Evolutionary conservation across 179 eudicot genomes (phyloP), one percentile per base, ranked within the genome.

Genomic region (Actinidia polygama): DNA sequence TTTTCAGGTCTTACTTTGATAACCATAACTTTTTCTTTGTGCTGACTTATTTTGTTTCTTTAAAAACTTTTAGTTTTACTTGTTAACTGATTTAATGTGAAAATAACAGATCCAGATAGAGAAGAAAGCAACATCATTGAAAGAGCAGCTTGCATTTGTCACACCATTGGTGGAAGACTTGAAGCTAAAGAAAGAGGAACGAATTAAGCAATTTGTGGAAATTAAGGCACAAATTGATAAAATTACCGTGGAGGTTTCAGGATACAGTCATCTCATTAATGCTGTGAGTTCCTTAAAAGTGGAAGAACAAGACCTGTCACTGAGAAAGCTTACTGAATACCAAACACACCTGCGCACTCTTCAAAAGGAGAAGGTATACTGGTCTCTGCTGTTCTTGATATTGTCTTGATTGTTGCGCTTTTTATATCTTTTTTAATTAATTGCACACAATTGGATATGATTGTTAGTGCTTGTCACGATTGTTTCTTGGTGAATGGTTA

Each of bases 321-420:
- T 86, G 23, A 91, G 93, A 85, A 91, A 91, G 82, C 93, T 92
- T 58, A 82, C 80, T 5, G 92, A 92, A 59, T 90, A 87, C 77
- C 89, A 92, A 68, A 83, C 88, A 12, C 88, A 88, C 73, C 90
- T 92, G 59, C 89, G 80, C 62, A 80, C 86, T 51, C 92, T 92
- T 40, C 91, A 92, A 84, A 91, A 87, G 80, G 93, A 91, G 79
- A 92, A 92, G 95, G 95, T 92, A 86, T 70, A 21, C 51, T 24
- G 24, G 40, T 10, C 19, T 21, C 21, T 16, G 16, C 26, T 21
- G 57, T 54, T 16, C 80, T 23, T 46, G 53, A 7, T 70, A 30
- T 30, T 30, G 36, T 30, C 36, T 30, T 53, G 50, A 40, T 66
- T 74, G 47, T 40, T 40, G 30, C 21, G 19, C 23, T 59, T 59